Base-by-base conservation (phyloP, 2,329 filamentous ascomycete species). In the Ascosphaera pollenicola region DNA sequence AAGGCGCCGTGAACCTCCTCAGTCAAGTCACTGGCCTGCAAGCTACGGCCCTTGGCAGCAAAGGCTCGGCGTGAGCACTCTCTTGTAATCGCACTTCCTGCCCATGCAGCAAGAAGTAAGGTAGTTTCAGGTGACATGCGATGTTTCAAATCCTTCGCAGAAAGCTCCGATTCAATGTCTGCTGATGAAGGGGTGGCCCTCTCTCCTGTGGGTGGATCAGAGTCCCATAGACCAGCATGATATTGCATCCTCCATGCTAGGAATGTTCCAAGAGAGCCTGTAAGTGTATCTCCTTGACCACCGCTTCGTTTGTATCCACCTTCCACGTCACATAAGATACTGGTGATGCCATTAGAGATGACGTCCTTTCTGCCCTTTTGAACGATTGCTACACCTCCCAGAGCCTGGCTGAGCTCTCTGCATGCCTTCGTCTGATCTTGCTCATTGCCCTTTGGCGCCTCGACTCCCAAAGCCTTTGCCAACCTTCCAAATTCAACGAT, bases 261-360 rank as follows among this genome's bases (percentile, higher is more conserved):
- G 47, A 98, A 73, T 3, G 89, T 95, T 1, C 80, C 89, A 46
- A 98, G 63, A 26, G 75, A 75, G 1, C 89, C 89, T 0, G 89
- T 95, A 46, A 98, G 63, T 3, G 89, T 95, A 59, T 98, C 89
- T 2, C 89, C 89, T 60, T 98, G 89, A 0, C 89, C 89, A 37
- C 87, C 89, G 42, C 81, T 87, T 46, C 89, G 68, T 70, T 98
- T 98, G 55, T 74, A 59, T 1, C 87, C 87, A 7, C 89, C 89
- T 50, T 73, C 61, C 2, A 85, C 60, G 48, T 93, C 84, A 18
- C 77, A 79, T 0, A 78, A 62, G 18, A 85, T 59, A n/a, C 80
- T 92, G 40, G 66, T 66, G 42, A 69, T 63, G 10, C 85, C 82
- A 49, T 93, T 80, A 2, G 77, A 83, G 43, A 98, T 81, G 46